Conservation (phyloP, 177 flowering plant species). For the Telopea speciosissima region DNA sequence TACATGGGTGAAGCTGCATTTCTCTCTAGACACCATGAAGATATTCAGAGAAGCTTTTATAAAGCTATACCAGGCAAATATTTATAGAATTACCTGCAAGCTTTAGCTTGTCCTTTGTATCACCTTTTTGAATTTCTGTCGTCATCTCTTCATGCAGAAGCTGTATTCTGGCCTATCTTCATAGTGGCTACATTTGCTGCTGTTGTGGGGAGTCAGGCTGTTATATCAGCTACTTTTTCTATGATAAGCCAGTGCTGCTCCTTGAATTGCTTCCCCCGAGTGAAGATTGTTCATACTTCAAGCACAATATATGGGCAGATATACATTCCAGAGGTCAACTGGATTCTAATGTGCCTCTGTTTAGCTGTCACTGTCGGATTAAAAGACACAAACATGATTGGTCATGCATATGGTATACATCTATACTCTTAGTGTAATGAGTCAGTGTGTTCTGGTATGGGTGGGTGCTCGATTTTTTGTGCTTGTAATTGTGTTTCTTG, state of each 20-base stretch:
- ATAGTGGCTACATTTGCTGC: slow-evolving; percentile 60
- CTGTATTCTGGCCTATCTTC: slow-evolving; percentile 70
- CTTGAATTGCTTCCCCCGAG: slow-evolving; percentile 60
- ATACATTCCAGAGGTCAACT: slow-evolving; percentile 68
- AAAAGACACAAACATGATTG: slow-evolving; percentile 56
- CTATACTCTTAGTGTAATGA: not conserved
- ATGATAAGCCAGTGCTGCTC: slow-evolving; percentile 61
- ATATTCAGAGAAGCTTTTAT: slow-evolving; percentile 57
- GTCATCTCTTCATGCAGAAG: slow-evolving; percentile 30
- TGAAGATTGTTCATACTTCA: slow-evolving; percentile 67
- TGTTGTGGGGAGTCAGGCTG: slow-evolving; percentile 70
- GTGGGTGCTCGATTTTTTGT: no score
- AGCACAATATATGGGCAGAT: slow-evolving; percentile 55
- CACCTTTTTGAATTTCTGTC: slow-evolving; percentile 1
- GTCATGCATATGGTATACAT: slow-evolving; percentile 63
- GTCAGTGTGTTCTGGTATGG: not conserved
- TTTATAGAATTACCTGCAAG: slow-evolving; percentile 1
- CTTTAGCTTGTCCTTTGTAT: not conserved
- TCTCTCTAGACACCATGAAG: slow-evolving; percentile 56
- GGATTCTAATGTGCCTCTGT: slow-evolving; percentile 61
- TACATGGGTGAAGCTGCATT: slow-evolving; percentile 82
- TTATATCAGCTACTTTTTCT: slow-evolving; percentile 70
- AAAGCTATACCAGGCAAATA: slow-evolving; percentile 64
- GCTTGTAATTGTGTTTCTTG: slow-evolving; percentile 3
- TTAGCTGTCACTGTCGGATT: slow-evolving; percentile 62